A percentile compares a stretch with the other conserved stretches of the same genome.
These are phyloP conservation scores for Phytophthora europaea DNA, from an alignment of 352 stramenopile genomes.

Conservation along the genomic window DNA sequence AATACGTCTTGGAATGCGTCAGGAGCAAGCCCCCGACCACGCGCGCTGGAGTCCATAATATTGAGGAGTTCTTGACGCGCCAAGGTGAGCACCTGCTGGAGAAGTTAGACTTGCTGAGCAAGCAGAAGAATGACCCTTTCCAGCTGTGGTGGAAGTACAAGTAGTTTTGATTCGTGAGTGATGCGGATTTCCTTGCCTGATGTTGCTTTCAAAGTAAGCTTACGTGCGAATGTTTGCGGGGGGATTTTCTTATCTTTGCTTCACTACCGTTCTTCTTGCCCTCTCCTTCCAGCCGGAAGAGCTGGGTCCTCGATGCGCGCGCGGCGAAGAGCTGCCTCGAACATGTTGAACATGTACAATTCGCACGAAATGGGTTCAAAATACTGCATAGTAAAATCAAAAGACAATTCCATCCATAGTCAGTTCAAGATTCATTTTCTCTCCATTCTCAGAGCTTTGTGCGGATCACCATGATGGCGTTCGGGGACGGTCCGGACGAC, in stretches of 20 bases:
- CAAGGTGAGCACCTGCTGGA: not conserved
- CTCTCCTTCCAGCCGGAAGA: too few species aligned
- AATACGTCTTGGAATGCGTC: not conserved
- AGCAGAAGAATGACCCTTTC: not conserved
- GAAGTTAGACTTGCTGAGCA: not conserved
- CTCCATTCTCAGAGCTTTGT: slow-evolving; percentile 27
- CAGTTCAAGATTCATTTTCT: slow-evolving; percentile 3
- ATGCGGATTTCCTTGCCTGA: too few species aligned
- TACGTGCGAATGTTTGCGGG: too few species aligned
- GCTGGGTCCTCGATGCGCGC: too few species aligned
- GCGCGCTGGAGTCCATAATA: not conserved
- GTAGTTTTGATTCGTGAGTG: too few species aligned
- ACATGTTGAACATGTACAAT: too few species aligned
- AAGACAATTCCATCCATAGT: not conserved
- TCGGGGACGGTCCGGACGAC: slow-evolving; percentile 44
- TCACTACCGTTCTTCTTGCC: too few species aligned
- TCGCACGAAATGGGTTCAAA: not conserved
- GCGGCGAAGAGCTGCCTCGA: too few species aligned
- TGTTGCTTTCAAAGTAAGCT: too few species aligned
- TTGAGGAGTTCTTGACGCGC: not conserved
- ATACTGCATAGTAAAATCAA: not conserved
- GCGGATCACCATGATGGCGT: slow-evolving; percentile 49
- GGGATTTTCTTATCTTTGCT: too few species aligned
- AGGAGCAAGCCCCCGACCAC: not conserved
- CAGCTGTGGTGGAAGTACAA: too few species aligned